These are phyloP conservation scores for Hemileccinum rubropunctum DNA, from an alignment of 768 basidiomycete species.

Conservation along the genomic window DNA sequence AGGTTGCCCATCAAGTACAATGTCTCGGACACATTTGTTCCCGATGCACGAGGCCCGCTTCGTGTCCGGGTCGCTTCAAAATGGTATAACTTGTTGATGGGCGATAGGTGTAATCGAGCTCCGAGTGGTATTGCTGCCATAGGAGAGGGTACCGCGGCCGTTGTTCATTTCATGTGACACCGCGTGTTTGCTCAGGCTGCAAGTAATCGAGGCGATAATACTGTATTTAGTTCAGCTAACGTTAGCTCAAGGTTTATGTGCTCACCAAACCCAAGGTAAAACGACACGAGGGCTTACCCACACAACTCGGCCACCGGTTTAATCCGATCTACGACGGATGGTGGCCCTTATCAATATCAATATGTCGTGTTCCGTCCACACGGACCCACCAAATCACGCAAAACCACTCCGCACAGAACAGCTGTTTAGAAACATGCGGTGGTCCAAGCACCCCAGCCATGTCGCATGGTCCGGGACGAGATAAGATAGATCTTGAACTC, in stretches of 20 bases:
- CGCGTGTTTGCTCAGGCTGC: background rate
- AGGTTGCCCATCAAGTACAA: constrained; percentile 20
- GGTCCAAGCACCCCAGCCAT: background rate
- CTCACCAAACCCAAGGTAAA: background rate
- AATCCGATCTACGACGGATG: constrained; percentile 3
- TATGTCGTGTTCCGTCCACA: background rate
- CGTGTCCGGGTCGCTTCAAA: constrained; percentile 16
- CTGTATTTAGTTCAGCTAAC: constrained; percentile 1
- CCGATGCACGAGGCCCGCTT: constrained; percentile 20
- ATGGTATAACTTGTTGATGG: constrained; percentile 19
- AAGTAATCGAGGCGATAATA: background rate
- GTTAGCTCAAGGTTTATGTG: constrained; percentile 11
- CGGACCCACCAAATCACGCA: background rate
- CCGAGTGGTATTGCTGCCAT: constrained; percentile 2
- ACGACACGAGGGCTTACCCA: background rate
- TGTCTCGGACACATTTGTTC: constrained; percentile 7
- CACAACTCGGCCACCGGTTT: constrained; percentile 1
- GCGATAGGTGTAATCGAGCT: background rate
- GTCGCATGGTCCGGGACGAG: constrained; percentile 4
- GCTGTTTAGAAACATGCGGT: background rate
- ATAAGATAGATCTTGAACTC: constrained; percentile 1
- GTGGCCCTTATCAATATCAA: constrained; percentile 1
- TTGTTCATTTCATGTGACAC: background rate
- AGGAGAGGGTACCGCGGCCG: too few species aligned
- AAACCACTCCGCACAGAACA: background rate